Conservation (phyloP, 306 rosid species). For the Sphenostylis stenocarpa region DNA sequence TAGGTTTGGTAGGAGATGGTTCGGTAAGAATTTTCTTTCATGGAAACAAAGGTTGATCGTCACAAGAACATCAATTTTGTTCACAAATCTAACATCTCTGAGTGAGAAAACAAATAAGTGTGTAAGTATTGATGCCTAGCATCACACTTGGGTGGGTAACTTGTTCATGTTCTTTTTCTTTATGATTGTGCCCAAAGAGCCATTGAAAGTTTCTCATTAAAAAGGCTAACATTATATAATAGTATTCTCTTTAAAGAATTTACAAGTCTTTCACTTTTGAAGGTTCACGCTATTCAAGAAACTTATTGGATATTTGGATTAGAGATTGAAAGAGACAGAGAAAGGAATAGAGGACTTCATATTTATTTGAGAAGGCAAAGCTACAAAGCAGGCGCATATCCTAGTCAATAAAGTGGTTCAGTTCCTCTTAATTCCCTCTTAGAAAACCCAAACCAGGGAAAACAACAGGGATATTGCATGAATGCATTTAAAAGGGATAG, state of each 20-base stretch:
- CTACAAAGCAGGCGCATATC: slow-evolving; percentile 33
- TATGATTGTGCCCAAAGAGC: neutral
- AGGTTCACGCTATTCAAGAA: slow-evolving; percentile 34
- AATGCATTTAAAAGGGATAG: neutral
- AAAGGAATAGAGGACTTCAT: neutral
- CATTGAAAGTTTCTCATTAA: slow-evolving; percentile 25
- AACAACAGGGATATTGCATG: slow-evolving; percentile 19
- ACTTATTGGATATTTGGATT: slow-evolving; percentile 29
- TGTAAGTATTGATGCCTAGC: too few relatives aligned
- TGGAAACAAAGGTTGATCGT: neutral
- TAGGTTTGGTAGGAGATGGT: neutral
- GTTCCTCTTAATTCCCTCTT: slow-evolving; percentile 23
- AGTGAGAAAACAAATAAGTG: neutral
- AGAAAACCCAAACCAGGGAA: slow-evolving; percentile 4
- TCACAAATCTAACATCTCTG: neutral
- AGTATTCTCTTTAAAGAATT: slow-evolving; percentile 20
- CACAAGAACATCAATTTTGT: neutral
- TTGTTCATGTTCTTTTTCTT: slow-evolving; percentile 15
- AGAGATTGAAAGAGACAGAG: neutral
- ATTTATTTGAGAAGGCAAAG: neutral
- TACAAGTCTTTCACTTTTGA: slow-evolving; percentile 29
- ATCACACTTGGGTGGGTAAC: slow-evolving; percentile 14
- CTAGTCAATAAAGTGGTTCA: slow-evolving; percentile 25
- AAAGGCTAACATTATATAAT: slow-evolving; percentile 40
- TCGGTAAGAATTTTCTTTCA: neutral